Percentiles rank a stretch among this genome's conserved stretches.
These are phyloP conservation scores for Takashimella koratensis DNA, from an alignment of 1,284 basidiomycete species.

Conservation along the genomic window DNA sequence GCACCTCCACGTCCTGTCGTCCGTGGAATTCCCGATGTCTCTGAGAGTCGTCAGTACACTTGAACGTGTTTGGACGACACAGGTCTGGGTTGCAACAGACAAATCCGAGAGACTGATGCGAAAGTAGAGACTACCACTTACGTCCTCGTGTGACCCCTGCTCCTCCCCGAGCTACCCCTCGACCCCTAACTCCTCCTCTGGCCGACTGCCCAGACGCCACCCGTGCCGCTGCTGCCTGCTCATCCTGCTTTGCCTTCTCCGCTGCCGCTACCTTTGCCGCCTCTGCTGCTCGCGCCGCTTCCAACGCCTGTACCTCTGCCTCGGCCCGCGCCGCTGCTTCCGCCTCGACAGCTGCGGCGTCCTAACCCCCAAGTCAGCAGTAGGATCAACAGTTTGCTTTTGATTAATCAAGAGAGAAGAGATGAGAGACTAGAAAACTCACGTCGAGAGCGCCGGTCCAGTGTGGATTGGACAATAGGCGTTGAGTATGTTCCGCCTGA, in stretches of 20 bases:
- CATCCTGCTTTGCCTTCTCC: constrained; percentile 5
- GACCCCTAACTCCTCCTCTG: constrained; percentile 18
- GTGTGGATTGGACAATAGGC: constrained; percentile 34
- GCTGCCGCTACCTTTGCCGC: neutral
- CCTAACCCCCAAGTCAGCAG: constrained; percentile 19
- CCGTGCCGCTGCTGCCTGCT: constrained; percentile 15
- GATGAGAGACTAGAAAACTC: constrained; percentile 12
- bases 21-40: constrained; percentile 1
- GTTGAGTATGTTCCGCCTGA: constrained; percentile 45
- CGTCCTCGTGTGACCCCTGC: constrained; percentile 8
- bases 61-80: too few species aligned
- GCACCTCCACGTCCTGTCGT: neutral
- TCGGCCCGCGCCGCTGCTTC: constrained; percentile 23
- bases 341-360: constrained; percentile 30
- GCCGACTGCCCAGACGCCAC: constrained; percentile 4
- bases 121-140: neutral
- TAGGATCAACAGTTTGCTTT: neutral
- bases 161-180: constrained; percentile 8
- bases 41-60: neutral
- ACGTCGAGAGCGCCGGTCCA: constrained; percentile 47
- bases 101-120: too few species aligned
- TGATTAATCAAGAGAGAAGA: neutral
- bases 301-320: constrained; percentile 9
- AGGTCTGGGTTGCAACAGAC: too few species aligned
- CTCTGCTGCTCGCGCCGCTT: constrained; percentile 7